Base-by-base conservation (phyloP, 1,139 yeast genomes). In the Hemisphaericaspora xylofermentans region DNA sequence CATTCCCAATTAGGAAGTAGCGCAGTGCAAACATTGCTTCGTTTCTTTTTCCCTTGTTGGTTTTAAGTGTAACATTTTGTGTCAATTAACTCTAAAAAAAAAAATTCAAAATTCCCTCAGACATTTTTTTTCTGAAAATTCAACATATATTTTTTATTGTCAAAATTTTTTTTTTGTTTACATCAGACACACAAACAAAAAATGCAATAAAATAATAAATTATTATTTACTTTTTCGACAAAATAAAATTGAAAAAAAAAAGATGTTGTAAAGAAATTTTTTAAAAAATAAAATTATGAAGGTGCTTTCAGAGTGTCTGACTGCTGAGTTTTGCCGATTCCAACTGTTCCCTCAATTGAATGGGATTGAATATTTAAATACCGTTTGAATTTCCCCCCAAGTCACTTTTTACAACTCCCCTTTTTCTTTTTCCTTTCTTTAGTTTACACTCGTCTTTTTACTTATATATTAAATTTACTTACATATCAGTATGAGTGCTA, bases 401-500 rank as follows among this genome's bases (percentile, higher is more conserved):
- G 36, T 36, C 34, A 36, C 36, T 25, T 37, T 41, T 31, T 31
- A 37, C 38, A 40, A 26, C 31, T 39, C 27, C 35, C 36, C 36
- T 33, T 35, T 35, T 37, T 18, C 34, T 33, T 34, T 24, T 35
- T 36, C 31, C 32, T 34, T 27, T 35, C 35, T 33, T 39, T 39
- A 14, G 28, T 27, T 35, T 24, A 10, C 24, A 21, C 39, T 27
- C 33, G 17, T 15, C 24, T 31, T n/a, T 30, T 18, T 33, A 14
- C 9, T 36, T 22, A n/a, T n/a, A n/a, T n/a, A n/a, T n/a, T n/a
- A n/a, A n/a, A n/a, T 16, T n/a, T 34, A 28, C 8, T 29, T 38
- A 28, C 15, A 25, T 19, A 25, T 33, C 31, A 39, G 21, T 33
- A 69, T 68, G 74, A 66, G 73, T 66, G 75, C 74, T 56, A 70